Percentiles rank a stretch among this genome's conserved stretches.
Conservation (phyloP, 768 basidiomycete genomes). For the Podaxis sp. region DNA sequence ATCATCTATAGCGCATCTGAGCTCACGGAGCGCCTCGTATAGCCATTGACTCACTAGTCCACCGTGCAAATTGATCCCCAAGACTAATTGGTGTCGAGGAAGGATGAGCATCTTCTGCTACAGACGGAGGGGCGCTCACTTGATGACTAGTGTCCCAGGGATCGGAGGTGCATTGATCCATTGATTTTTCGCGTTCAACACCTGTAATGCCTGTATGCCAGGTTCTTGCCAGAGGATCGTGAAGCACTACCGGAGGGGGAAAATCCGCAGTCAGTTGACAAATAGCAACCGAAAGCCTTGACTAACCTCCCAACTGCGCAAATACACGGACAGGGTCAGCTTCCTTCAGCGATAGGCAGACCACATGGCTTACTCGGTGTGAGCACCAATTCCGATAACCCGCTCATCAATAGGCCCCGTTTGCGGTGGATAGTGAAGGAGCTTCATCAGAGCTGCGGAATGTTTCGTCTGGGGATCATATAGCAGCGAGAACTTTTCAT, state of each 20-base stretch:
- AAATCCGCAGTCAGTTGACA: background rate
- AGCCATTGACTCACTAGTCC: constrained; percentile 66
- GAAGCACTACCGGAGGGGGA: constrained; percentile 55
- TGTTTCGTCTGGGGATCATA: constrained; percentile 54
- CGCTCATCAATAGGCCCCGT: constrained; percentile 55
- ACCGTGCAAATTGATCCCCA: constrained; percentile 84
- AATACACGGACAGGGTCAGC: background rate
- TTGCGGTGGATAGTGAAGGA: constrained; percentile 79
- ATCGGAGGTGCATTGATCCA: constrained; percentile 86
- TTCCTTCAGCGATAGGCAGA: background rate
- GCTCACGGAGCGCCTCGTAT: background rate
- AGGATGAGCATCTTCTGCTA: background rate
- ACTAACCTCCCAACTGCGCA: constrained; percentile 40
- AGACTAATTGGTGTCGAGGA: constrained; percentile 39
- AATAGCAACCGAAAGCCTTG: background rate
- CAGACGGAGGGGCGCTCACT: constrained; percentile 42
- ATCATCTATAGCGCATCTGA: constrained; percentile 55
- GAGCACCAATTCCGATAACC: constrained; percentile 83
- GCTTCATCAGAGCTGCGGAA: constrained; percentile 81
- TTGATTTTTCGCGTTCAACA: constrained; percentile 68
- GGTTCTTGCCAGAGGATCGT: constrained; percentile 86
- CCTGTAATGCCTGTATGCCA: constrained; percentile 72
- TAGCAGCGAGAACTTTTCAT: background rate
- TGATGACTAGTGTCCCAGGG: constrained; percentile 82
- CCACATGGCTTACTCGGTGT: constrained; percentile 57